These are phyloP conservation scores for Pezicula radicicola DNA, from an alignment of 2,329 filamentous ascomycete genomes.

Conservation along the genomic window DNA sequence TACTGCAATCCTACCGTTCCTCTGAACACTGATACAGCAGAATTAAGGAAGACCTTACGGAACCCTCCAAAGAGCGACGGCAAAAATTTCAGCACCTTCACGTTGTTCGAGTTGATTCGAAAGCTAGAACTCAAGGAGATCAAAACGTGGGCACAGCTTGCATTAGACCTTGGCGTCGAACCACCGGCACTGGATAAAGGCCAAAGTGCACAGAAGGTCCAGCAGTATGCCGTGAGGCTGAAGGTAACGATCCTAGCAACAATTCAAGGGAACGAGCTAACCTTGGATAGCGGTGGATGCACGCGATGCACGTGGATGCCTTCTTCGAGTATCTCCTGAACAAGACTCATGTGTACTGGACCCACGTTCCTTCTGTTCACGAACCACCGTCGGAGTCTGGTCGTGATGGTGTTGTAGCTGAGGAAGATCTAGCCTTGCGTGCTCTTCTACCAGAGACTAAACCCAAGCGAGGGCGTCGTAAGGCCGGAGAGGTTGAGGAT, in stretches of 20 bases:
- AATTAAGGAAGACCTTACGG: slow-evolving; percentile 73
- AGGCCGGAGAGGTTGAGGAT: slow-evolving; percentile 50
- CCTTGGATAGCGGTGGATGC: slow-evolving; percentile 77
- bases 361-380: slow-evolving; percentile 64
- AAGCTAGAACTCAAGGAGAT: slow-evolving; percentile 79
- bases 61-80: slow-evolving; percentile 82
- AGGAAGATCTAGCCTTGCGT: slow-evolving; percentile 85
- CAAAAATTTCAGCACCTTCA: slow-evolving; percentile 78
- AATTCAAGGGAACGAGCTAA: slow-evolving; percentile 9
- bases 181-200: slow-evolving; percentile 78
- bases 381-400: slow-evolving; percentile 61
- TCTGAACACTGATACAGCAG: slow-evolving; percentile 63
- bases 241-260: slow-evolving; percentile 56
- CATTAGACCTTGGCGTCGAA: slow-evolving; percentile 83
- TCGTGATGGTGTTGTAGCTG: slow-evolving; percentile 77
- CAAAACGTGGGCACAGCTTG: slow-evolving; percentile 89
- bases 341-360: slow-evolving; percentile 77
- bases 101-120: slow-evolving; percentile 73
- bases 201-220: slow-evolving; percentile 88
- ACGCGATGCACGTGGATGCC: slow-evolving; percentile 90
- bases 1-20: slow-evolving; percentile 86
- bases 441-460: slow-evolving; percentile 77
- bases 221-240: slow-evolving; percentile 88
- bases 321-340: slow-evolving; percentile 89
- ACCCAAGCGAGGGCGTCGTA: slow-evolving; percentile 59